A percentile compares a stretch with the other conserved stretches of the same genome.
Conservation (phyloP, 1,139 yeast species). For the Kodamaea suecica region DNA sequence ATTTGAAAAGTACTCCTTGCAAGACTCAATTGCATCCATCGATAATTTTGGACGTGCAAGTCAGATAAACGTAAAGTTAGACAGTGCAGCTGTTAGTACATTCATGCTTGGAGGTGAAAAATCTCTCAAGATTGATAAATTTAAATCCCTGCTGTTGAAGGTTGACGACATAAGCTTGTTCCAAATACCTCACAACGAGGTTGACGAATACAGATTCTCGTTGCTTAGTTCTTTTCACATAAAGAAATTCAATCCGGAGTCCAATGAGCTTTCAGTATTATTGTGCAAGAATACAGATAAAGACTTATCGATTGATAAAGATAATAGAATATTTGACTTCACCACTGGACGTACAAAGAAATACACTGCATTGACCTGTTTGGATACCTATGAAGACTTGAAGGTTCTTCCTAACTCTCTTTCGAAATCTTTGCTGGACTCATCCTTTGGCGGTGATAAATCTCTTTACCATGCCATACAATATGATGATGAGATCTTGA, state of each 20-base stretch:
- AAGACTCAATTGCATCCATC: slow-evolving; percentile 19
- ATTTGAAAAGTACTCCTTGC: slow-evolving; percentile 41
- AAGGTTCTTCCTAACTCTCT: slow-evolving; percentile 47
- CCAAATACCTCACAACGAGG: slow-evolving; percentile 2
- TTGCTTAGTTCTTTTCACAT: slow-evolving; percentile 16
- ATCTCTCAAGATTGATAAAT: slow-evolving; percentile 14
- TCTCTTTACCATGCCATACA: slow-evolving; percentile 48
- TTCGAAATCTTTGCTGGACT: slow-evolving; percentile 36
- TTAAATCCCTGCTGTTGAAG: too few relatives aligned
- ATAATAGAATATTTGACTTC: slow-evolving; percentile 19
- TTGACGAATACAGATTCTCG: slow-evolving; percentile 13
- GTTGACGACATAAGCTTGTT: slow-evolving; percentile 4
- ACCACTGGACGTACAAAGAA: slow-evolving; percentile 21
- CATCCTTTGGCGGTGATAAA: slow-evolving; percentile 49
- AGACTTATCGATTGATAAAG: slow-evolving; percentile 4
- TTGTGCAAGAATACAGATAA: slow-evolving; percentile 15
- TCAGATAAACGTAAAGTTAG: slow-evolving; percentile 23
- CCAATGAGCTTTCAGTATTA: slow-evolving; percentile 12
- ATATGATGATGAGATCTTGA: slow-evolving; percentile 31
- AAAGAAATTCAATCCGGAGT: slow-evolving; percentile 5
- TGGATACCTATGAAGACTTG: slow-evolving; percentile 34
- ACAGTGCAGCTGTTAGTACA: slow-evolving; percentile 22
- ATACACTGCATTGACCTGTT: slow-evolving; percentile 35
- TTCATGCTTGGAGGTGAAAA: slow-evolving; percentile 22
- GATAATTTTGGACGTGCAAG: not conserved